Conservation (phyloP, 1,284 basidiomycete species). For the Ustilago crameri region DNA sequence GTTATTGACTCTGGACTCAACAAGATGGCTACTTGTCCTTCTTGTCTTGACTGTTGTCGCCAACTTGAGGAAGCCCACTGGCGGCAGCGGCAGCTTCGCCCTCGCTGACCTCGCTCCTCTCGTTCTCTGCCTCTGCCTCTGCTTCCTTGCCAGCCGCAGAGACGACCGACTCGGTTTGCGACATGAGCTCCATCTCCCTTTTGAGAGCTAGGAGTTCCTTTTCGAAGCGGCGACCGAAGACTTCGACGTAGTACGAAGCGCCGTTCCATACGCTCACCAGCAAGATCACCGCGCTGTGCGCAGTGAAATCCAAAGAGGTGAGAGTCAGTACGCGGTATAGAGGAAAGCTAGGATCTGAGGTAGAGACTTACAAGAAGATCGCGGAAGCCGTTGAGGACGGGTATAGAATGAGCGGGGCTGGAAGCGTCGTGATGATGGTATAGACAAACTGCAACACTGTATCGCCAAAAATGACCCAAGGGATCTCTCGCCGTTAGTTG, state of each 20-base stretch:
- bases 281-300: slow-evolving; percentile 33
- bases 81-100: slow-evolving; percentile 25
- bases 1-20: not conserved
- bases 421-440: slow-evolving; percentile 84
- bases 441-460: slow-evolving; percentile 74
- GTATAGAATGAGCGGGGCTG: slow-evolving; percentile 83
- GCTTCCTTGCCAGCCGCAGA: slow-evolving; percentile 5
- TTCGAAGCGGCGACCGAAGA: slow-evolving; percentile 54
- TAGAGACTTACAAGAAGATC: slow-evolving; percentile 76
- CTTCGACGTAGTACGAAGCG: slow-evolving; percentile 73
- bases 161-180: slow-evolving; percentile 21
- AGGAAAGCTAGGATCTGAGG: not conserved
- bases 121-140: slow-evolving; percentile 2
- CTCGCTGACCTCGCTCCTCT: slow-evolving; percentile 6
- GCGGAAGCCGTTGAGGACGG: slow-evolving; percentile 80
- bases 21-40: slow-evolving; percentile 11
- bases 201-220: slow-evolving; percentile 48
- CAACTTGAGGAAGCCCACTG: slow-evolving; percentile 19
- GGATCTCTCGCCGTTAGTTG: not conserved
- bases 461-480: too few species aligned
- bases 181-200: slow-evolving; percentile 39
- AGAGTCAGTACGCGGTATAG: not conserved
- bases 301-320: not conserved
- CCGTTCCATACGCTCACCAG: slow-evolving; percentile 52
- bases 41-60: slow-evolving; percentile 4